Percentiles rank a stretch among this genome's conserved stretches.
Evolutionary conservation across 1,284 basidiomycete species (phyloP).

Genomic region (Phlebopus sp.): DNA sequence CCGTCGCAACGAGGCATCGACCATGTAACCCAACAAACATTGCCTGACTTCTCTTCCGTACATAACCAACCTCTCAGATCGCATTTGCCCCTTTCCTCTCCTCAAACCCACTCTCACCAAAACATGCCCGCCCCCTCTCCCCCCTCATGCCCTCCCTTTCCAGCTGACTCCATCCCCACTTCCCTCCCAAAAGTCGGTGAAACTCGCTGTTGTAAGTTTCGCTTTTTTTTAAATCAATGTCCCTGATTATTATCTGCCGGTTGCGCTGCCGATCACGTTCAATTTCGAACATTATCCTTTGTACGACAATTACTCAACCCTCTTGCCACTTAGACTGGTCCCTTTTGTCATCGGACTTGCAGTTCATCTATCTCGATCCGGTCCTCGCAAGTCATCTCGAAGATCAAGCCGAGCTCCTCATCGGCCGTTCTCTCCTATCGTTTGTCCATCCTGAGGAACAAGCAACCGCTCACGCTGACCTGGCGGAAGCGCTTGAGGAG

Average conservation of each 20-base stretch:
- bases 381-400: slow-evolving; percentile 76
- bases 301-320: slow-evolving; percentile 18
- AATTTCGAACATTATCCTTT: slow-evolving; percentile 8
- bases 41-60: slow-evolving; percentile 22
- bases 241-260: slow-evolving; percentile 17
- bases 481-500: slow-evolving; percentile 75
- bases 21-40: slow-evolving; percentile 32
- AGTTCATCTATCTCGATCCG: slow-evolving; percentile 89
- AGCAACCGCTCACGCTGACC: slow-evolving; percentile 72
- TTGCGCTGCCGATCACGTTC: slow-evolving; percentile 34
- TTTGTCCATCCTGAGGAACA: slow-evolving; percentile 92
- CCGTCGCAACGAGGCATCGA: slow-evolving; percentile 38
- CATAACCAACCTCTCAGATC: slow-evolving; percentile 35
- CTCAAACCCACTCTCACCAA: slow-evolving; percentile 31
- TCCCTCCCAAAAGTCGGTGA: slow-evolving; percentile 57
- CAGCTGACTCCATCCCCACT: slow-evolving; percentile 18
- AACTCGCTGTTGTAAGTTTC: slow-evolving; percentile 69
- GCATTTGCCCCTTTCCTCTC: slow-evolving; percentile 37
- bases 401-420: slow-evolving; percentile 63
- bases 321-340: slow-evolving; percentile 56
- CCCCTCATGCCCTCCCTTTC: slow-evolving; percentile 20
- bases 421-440: slow-evolving; percentile 76
- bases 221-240: slow-evolving; percentile 5
- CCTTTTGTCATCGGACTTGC: slow-evolving; percentile 67
- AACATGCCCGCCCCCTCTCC: slow-evolving; percentile 21